Conservation (phyloP, 2,329 filamentous ascomycete species). For the Hypoxylon sp. region DNA sequence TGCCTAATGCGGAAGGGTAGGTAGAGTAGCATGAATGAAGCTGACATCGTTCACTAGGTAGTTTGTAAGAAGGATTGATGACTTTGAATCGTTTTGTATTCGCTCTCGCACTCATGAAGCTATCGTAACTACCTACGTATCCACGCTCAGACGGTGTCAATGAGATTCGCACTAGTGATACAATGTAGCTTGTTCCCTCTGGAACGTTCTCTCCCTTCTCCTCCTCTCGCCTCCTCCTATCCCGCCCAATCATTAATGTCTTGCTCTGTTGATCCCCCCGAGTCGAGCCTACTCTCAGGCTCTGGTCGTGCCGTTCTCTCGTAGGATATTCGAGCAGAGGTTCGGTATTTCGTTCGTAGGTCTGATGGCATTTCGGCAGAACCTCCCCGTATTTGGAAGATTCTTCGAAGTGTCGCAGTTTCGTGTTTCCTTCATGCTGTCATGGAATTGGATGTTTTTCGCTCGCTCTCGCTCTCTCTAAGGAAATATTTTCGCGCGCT, state of each 20-base stretch:
- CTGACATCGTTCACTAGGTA: no score
- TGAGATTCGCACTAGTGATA: constrained; percentile 16
- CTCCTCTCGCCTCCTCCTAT: neutral
- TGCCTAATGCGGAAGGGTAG: no score
- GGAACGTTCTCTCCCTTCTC: neutral
- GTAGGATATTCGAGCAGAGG: constrained; percentile 11
- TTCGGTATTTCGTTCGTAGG: constrained; percentile 15
- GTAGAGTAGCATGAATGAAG: no score
- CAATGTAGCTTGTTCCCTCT: no score
- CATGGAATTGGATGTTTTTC: no score
- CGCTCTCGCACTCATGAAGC: constrained; percentile 5
- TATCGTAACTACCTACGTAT: neutral
- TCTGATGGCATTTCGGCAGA: constrained; percentile 18
- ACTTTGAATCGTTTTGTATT: constrained; percentile 6
- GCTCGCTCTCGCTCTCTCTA: no score
- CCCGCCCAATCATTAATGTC: no score
- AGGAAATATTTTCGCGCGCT: no score
- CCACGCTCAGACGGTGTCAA: no score
- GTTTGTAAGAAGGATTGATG: no score
- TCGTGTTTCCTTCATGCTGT: no score
- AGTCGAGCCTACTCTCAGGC: no score
- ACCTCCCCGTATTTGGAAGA: constrained; percentile 12
- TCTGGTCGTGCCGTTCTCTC: neutral
- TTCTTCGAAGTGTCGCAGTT: constrained; percentile 1
- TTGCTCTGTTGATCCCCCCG: constrained; percentile 1